Conservation (phyloP, 441 rosid species). For the Omphalea diandra region DNA sequence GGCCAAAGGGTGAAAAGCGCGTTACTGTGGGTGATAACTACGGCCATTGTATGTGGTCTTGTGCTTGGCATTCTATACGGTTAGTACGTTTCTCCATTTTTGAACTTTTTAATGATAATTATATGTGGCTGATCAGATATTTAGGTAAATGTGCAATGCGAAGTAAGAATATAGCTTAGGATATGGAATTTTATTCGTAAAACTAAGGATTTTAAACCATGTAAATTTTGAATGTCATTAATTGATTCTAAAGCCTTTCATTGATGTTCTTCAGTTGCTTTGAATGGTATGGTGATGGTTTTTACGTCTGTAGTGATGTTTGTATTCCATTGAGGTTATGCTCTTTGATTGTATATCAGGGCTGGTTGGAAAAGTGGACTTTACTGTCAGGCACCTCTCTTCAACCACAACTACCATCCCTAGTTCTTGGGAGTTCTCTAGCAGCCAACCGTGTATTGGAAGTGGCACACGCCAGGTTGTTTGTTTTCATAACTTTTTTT, state of each 20-base stretch:
- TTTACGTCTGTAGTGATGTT: too few species aligned
- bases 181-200: background rate
- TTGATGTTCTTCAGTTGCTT: background rate
- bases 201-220: background rate
- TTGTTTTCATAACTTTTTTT: background rate
- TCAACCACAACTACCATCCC: constrained; percentile 76
- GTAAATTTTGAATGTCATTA: background rate
- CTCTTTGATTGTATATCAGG: too few species aligned
- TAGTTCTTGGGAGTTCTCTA: constrained; percentile 58
- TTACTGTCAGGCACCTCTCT: constrained; percentile 89
- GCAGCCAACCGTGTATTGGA: constrained; percentile 66
- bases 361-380: constrained; percentile 91
- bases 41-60: constrained; percentile 82
- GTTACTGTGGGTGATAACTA: constrained; percentile 71
- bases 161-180: constrained; percentile 8
- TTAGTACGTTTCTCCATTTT: constrained; percentile 47
- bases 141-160: too few species aligned
- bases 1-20: constrained; percentile 92
- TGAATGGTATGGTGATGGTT: background rate
- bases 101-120: too few species aligned
- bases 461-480: constrained; percentile 61
- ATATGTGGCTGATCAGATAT: too few species aligned
- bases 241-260: background rate
- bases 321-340: constrained; percentile 8
- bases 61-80: constrained; percentile 95